Evolutionary conservation across 306 rosid genomes (phyloP).

Genomic region (Corylus heterophylla): DNA sequence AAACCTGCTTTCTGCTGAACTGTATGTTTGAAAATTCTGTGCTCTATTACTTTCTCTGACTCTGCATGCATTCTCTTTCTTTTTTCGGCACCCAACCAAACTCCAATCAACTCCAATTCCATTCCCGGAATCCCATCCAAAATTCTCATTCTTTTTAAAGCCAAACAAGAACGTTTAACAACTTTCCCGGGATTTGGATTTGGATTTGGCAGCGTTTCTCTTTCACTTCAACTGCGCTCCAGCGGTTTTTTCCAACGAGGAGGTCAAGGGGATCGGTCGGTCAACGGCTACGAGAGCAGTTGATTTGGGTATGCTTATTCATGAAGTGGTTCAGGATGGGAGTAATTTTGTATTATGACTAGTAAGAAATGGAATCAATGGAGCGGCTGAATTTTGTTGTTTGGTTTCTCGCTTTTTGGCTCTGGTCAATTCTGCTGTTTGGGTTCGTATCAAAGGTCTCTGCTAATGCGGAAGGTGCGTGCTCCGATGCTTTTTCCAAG

Average conservation of each 20-base stretch:
- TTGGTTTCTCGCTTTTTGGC: slow-evolving; percentile 32
- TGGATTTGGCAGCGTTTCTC: neutral
- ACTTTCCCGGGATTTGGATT: neutral
- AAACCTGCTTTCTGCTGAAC: neutral
- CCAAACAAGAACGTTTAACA: neutral
- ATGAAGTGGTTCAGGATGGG: neutral
- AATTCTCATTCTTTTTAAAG: neutral
- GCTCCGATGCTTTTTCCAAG: neutral
- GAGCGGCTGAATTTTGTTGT: slow-evolving; percentile 38
- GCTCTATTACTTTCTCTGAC: neutral
- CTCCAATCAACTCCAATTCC: neutral
- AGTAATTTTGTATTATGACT: slow-evolving; percentile 17
- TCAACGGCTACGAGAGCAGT: slow-evolving; percentile 1
- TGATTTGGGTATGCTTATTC: neutral
- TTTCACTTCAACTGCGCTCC: neutral
- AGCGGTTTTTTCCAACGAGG: neutral
- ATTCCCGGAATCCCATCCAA: neutral
- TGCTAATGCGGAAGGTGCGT: slow-evolving; percentile 72
- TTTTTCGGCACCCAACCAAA: neutral
- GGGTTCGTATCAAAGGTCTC: slow-evolving; percentile 51
- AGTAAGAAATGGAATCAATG: slow-evolving; percentile 24
- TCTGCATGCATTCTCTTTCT: neutral
- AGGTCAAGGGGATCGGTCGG: neutral
- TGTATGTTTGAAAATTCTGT: neutral
- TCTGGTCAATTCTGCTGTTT: slow-evolving; percentile 49